Evolutionary conservation across 2,329 filamentous ascomycete genomes (phyloP).

Genomic region (Diaporthe citriasiana): DNA sequence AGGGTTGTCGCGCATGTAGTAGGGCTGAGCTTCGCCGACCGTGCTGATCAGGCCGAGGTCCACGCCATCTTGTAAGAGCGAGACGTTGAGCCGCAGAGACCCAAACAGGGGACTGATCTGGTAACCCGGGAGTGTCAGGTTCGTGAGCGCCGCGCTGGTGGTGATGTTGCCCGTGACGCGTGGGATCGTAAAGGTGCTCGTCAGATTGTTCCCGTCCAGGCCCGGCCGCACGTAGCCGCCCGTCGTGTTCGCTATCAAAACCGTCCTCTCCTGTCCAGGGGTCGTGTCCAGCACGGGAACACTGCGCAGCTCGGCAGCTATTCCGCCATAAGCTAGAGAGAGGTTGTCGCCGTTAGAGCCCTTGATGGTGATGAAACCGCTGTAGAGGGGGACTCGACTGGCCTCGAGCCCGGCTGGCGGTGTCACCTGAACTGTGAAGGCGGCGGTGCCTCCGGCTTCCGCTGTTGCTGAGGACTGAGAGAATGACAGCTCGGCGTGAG

Average conservation of each 20-base stretch:
- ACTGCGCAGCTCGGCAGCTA: slow-evolving; percentile 48
- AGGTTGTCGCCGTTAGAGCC: slow-evolving; percentile 53
- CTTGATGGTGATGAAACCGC: slow-evolving; percentile 58
- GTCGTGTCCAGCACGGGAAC: slow-evolving; percentile 41
- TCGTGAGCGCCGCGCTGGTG: slow-evolving; percentile 29
- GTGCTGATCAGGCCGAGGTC: slow-evolving; percentile 34
- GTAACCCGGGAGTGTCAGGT: slow-evolving; percentile 29
- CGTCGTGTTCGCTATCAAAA: slow-evolving; percentile 41
- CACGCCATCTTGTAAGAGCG: slow-evolving; percentile 33
- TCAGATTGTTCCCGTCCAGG: slow-evolving; percentile 31
- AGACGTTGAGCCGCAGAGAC: slow-evolving; percentile 30
- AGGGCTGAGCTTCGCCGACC: background rate
- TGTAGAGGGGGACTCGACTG: slow-evolving; percentile 55
- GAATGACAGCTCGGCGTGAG: slow-evolving; percentile 42
- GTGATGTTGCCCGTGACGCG: slow-evolving; percentile 34
- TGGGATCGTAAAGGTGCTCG: slow-evolving; percentile 34
- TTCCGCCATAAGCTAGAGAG: slow-evolving; percentile 56
- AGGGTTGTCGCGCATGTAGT: slow-evolving; percentile 12
- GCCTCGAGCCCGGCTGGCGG: slow-evolving; percentile 49
- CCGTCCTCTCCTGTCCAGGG: slow-evolving; percentile 42
- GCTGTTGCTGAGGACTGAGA: slow-evolving; percentile 45
- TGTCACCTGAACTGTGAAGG: slow-evolving; percentile 48
- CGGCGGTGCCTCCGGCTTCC: slow-evolving; percentile 45
- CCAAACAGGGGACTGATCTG: slow-evolving; percentile 21
- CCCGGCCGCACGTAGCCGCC: slow-evolving; percentile 28